These are phyloP conservation scores for Hirsutella rhossiliensis DNA, from an alignment of 2,329 filamentous ascomycete genomes.

Conservation along the genomic window DNA sequence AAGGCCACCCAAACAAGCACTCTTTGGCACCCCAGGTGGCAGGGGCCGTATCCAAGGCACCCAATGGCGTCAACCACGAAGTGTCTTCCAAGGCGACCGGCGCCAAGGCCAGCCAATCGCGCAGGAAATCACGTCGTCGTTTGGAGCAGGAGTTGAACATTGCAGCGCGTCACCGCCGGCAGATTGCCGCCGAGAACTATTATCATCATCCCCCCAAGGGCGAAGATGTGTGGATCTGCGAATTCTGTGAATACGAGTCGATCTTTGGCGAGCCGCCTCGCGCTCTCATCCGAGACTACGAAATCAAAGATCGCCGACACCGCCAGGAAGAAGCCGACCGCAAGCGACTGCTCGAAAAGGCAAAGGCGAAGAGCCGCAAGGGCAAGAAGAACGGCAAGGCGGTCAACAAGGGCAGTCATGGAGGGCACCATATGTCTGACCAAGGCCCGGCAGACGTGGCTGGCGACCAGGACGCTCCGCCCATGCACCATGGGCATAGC, in stretches of 20 bases:
- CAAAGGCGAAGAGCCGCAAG: slow-evolving; percentile 86
- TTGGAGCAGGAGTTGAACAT: slow-evolving; percentile 58
- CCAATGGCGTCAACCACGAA: slow-evolving; percentile 16
- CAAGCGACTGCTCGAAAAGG: slow-evolving; percentile 74
- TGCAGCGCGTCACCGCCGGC: slow-evolving; percentile 66
- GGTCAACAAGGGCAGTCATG: slow-evolving; percentile 14
- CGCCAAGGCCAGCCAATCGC: slow-evolving; percentile 13
- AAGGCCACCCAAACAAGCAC: slow-evolving; percentile 13
- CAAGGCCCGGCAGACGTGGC: slow-evolving; percentile 11
- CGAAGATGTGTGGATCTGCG: slow-evolving; percentile 87
- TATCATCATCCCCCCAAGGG: slow-evolving; percentile 55
- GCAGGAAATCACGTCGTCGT: slow-evolving; percentile 51
- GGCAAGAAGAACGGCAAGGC: slow-evolving; percentile 68
- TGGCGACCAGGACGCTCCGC: slow-evolving; percentile 9
- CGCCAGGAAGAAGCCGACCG: slow-evolving; percentile 80
- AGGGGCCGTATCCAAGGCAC: slow-evolving; percentile 6
- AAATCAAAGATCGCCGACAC: slow-evolving; percentile 82
- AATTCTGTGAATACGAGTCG: slow-evolving; percentile 94
- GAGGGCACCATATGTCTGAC: slow-evolving; percentile 9
- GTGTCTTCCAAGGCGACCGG: slow-evolving; percentile 22
- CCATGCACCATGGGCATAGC: slow-evolving; percentile 14
- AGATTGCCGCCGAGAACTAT: slow-evolving; percentile 67
- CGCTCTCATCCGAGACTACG: slow-evolving; percentile 81
- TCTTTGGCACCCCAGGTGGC: slow-evolving; percentile 8
- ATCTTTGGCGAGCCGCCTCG: slow-evolving; percentile 84